phyloP scores from a whole-genome alignment of 83 land plant genomes.

The Picea engelmannii region DNA sequence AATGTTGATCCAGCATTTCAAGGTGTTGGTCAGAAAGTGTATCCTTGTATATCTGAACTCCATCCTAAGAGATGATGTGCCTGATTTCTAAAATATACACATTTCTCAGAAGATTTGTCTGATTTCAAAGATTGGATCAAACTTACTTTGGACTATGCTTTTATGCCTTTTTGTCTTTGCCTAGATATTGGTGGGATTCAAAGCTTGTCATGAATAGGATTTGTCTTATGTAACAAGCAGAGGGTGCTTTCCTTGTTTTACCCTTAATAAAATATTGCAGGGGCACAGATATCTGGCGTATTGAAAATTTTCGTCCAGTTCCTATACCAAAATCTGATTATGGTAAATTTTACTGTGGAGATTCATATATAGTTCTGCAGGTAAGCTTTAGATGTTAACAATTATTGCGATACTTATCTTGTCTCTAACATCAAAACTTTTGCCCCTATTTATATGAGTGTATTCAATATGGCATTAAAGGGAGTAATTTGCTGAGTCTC shows the following conservation, averaged over 20 bases:
- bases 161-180: not conserved
- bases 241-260: not conserved
- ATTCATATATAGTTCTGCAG: constrained; percentile 75
- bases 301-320: constrained; percentile 82
- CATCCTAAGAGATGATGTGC: not conserved
- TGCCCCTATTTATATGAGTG: no score
- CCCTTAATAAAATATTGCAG: constrained; percentile 45
- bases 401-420: no score
- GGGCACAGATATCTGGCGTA: constrained; percentile 86
- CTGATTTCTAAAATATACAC: not conserved
- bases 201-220: not conserved
- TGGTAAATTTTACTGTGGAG: constrained; percentile 85
- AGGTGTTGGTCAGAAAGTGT: constrained; percentile 74
- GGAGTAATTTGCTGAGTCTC: no score
- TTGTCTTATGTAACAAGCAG: not conserved
- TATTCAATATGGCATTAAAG: no score
- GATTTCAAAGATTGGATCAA: not conserved
- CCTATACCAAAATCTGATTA: constrained; percentile 67
- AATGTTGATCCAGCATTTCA: constrained; percentile 77
- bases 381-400: constrained; percentile 19
- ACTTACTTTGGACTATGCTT: not conserved
- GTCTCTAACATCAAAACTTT: no score
- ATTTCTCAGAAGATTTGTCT: not conserved
- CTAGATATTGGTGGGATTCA: not conserved
- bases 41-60: constrained; percentile 40